Evolutionary conservation across 2,329 filamentous ascomycete genomes (phyloP).

Genomic region (Aspergillus transmontanensis): DNA sequence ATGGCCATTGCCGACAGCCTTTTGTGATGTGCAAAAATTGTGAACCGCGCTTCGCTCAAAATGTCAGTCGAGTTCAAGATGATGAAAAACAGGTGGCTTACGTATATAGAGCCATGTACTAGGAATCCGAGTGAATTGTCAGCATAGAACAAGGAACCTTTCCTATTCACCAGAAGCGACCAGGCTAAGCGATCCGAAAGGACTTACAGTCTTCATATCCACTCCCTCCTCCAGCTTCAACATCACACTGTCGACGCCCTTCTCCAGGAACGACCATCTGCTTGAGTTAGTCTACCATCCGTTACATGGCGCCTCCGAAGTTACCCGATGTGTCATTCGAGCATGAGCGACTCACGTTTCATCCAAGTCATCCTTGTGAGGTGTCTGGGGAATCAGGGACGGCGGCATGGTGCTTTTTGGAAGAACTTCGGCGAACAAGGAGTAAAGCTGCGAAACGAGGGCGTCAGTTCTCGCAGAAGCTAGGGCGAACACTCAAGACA

Average conservation of each 20-base stretch:
- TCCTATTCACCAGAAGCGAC: background rate
- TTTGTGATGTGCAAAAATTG: slow-evolving; percentile 99
- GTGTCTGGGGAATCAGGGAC: slow-evolving; percentile 45
- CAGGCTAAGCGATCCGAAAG: background rate
- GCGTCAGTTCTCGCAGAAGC: slow-evolving; percentile 2
- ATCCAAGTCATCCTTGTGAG: slow-evolving; percentile 60
- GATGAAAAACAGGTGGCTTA: slow-evolving; percentile 42
- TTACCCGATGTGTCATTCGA: background rate
- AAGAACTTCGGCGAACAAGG: slow-evolving; percentile 7
- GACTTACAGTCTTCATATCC: slow-evolving; percentile 80
- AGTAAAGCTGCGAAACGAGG: slow-evolving; percentile 2
- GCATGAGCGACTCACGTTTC: slow-evolving; percentile 57
- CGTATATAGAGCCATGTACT: slow-evolving; percentile 98
- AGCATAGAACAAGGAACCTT: slow-evolving; percentile 11
- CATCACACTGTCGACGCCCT: slow-evolving; percentile 92
- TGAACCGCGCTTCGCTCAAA: slow-evolving; percentile 71
- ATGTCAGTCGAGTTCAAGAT: slow-evolving; percentile 20
- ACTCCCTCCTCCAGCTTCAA: slow-evolving; percentile 86
- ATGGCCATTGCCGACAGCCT: slow-evolving; percentile 69
- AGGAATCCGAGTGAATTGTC: slow-evolving; percentile 21
- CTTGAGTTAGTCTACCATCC: slow-evolving; percentile 21
- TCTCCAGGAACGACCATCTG: slow-evolving; percentile 88
- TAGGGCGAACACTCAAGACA: background rate
- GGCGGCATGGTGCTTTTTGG: slow-evolving; percentile 34
- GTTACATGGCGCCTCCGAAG: background rate